Evolutionary conservation across 2,329 filamentous ascomycete genomes (phyloP), one percentile per base, ranked within the genome.

Genomic region (Berkeleyomyces rouxiae): DNA sequence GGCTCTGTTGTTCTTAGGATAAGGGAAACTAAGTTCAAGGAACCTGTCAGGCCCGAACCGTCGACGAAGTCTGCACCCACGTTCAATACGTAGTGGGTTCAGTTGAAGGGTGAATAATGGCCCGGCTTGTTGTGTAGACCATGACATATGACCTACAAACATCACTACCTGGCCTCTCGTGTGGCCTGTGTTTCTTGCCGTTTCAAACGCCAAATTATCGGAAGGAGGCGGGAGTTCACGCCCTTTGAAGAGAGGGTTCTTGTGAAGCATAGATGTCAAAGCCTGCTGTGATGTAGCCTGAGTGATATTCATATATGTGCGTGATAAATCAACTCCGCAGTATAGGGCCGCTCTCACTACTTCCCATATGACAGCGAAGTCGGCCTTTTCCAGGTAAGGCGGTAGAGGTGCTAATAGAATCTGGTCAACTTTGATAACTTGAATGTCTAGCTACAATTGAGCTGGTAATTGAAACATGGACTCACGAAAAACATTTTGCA

Each of bases 1-100:
- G 0, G 69, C 67, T 1, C 70, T 66, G 2, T 67, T 70, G 0
- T 69, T 70, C 1, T 68, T 70, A 0, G 76, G 72, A 0, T 74
- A 74, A 0, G 82, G 81, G 4, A 84, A 72, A 3, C 76, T 68
- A 0, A 85, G 63, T 61, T 84, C 80, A 1, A 85, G 65, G 55
- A 84, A 84, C 0, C 82, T 75, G 66, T 85, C 82, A 0, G 76
- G 70, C 0, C 82, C 82, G 66, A 83, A 83, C 3, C 77, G 77
- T 10, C 82, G 76, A 23, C 72, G 72, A 0, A 85, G 69, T 1
- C 82, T 78, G 68, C 82, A 76, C 0, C 77, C 72, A 2, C 74
- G 68, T 36, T 82, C 78, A 1, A 82, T 68, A 7, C 71, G 73
- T 1, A 83, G 67, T 0, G 79, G 77, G 1, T 75, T 72, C 7